Percentiles rank a stretch among this genome's conserved stretches.
phyloP scores from a whole-genome alignment of 352 stramenopile species.

The Pythium sukuiense region DNA sequence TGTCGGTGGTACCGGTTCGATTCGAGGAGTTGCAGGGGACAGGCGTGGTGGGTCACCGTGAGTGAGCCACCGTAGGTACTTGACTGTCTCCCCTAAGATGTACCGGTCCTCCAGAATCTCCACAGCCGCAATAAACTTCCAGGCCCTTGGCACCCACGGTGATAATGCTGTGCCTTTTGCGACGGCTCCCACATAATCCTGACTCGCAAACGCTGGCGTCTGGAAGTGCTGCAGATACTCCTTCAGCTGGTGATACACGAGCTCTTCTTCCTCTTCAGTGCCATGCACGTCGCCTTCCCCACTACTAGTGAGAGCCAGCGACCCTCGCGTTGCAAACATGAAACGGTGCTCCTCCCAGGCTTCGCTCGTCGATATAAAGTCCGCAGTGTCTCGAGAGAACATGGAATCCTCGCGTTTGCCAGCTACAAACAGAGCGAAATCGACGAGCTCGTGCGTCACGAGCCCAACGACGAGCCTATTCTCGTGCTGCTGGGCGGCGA shows the following conservation, averaged over 20 bases:
- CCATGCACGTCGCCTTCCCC: not conserved
- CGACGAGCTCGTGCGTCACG: constrained; percentile 51
- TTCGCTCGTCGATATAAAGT: constrained; percentile 42
- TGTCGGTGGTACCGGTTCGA: not conserved
- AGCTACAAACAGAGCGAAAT: constrained; percentile 58
- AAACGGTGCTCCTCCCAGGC: constrained; percentile 60
- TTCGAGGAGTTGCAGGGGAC: not conserved
- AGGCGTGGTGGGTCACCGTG: not conserved
- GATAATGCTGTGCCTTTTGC: constrained; percentile 24
- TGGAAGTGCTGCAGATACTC: constrained; percentile 48
- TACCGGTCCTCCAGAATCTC: constrained; percentile 49
- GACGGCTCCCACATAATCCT: constrained; percentile 28
- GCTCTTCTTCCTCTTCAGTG: not conserved
- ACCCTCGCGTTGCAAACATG: constrained; percentile 35
- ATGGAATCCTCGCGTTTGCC: constrained; percentile 49
- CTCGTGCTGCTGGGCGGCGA: constrained; percentile 39
- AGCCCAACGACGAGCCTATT: constrained; percentile 41
- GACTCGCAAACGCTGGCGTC: constrained; percentile 6
- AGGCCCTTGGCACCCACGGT: constrained; percentile 36
- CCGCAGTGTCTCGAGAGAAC: constrained; percentile 29
- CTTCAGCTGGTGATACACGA: constrained; percentile 37
- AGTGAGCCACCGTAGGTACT: constrained; percentile 56
- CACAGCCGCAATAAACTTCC: constrained; percentile 45
- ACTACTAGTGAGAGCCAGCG: not conserved
- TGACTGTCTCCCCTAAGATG: constrained; percentile 58